A percentile compares a stretch with the other conserved stretches of the same genome.
phyloP scores from a whole-genome alignment of 768 basidiomycete species.

The Agaricus sinodeliciosus region DNA sequence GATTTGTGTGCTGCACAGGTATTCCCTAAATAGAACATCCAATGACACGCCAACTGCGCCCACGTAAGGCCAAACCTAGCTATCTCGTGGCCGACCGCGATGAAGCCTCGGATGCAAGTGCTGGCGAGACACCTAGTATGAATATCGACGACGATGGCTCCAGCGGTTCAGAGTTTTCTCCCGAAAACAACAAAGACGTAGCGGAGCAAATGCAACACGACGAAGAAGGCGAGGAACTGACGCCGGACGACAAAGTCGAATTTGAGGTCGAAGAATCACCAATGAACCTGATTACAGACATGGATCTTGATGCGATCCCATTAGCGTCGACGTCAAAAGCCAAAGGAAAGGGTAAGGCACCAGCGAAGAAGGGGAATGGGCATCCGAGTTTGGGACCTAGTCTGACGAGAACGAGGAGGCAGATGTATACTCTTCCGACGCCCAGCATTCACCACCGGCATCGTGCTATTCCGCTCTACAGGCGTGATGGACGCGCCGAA shows the following conservation, averaged over 20 bases:
- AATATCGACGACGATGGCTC: conserved; percentile 30
- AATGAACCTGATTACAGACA: conserved; percentile 12
- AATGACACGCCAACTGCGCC: conserved; percentile 54
- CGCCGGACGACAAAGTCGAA: conserved; percentile 21
- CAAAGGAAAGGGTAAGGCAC: conserved; percentile 25
- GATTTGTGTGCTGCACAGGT: not conserved
- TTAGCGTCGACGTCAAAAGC: conserved; percentile 19
- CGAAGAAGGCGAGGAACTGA: conserved; percentile 23
- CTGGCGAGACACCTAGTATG: conserved; percentile 33
- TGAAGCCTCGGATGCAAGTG: conserved; percentile 18
- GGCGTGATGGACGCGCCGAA: conserved; percentile 46
- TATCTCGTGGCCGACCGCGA: conserved; percentile 39
- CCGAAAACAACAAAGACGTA: conserved; percentile 25
- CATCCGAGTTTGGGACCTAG: conserved; percentile 10
- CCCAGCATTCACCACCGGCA: conserved; percentile 72
- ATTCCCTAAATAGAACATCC: conserved; percentile 3
- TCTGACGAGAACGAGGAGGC: conserved; percentile 28
- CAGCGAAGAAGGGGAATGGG: conserved; percentile 13
- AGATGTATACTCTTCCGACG: conserved; percentile 54
- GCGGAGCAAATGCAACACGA: conserved; percentile 20
- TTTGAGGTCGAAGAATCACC: conserved; percentile 19
- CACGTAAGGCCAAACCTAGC: conserved; percentile 43
- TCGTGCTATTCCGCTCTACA: conserved; percentile 55
- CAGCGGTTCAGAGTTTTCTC: conserved; percentile 54
- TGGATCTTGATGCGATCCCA: conserved; percentile 12